Conservation (phyloP, 2,329 filamentous ascomycete species). For the Penicillium sp. region DNA sequence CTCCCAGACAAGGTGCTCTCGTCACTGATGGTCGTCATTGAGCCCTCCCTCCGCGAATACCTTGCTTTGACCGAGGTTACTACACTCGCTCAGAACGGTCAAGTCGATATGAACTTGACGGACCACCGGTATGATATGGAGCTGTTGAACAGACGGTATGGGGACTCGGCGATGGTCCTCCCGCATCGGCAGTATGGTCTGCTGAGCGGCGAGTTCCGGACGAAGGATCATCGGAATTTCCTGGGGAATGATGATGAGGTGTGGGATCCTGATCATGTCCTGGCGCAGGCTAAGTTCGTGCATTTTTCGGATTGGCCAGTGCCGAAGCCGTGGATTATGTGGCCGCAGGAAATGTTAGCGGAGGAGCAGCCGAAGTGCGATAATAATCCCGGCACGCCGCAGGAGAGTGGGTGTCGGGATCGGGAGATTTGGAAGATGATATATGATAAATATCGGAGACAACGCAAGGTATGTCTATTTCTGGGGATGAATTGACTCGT, state of each 20-base stretch:
- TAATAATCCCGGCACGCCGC: constrained; percentile 33
- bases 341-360: constrained; percentile 33
- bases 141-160: constrained; percentile 62
- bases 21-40: constrained; percentile 60
- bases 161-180: constrained; percentile 57
- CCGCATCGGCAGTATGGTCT: constrained; percentile 64
- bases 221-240: constrained; percentile 51
- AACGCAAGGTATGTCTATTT: constrained; percentile 28
- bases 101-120: constrained; percentile 24
- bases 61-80: constrained; percentile 29
- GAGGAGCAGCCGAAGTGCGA: constrained; percentile 37
- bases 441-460: constrained; percentile 38
- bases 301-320: constrained; percentile 72
- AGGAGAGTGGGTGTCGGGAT: constrained; percentile 40
- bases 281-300: constrained; percentile 62
- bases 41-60: constrained; percentile 55
- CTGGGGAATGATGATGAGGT: constrained; percentile 50
- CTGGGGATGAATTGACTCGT: background rate
- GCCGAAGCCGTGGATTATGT: constrained; percentile 62
- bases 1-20: constrained; percentile 56
- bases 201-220: constrained; percentile 62
- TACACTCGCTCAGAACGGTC: constrained; percentile 28
- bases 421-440: constrained; percentile 39
- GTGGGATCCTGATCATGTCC: constrained; percentile 59
- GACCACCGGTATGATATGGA: constrained; percentile 61